Evolutionary conservation across 2,329 filamentous ascomycete genomes (phyloP).

Genomic region (Harringtonia lauricola): DNA sequence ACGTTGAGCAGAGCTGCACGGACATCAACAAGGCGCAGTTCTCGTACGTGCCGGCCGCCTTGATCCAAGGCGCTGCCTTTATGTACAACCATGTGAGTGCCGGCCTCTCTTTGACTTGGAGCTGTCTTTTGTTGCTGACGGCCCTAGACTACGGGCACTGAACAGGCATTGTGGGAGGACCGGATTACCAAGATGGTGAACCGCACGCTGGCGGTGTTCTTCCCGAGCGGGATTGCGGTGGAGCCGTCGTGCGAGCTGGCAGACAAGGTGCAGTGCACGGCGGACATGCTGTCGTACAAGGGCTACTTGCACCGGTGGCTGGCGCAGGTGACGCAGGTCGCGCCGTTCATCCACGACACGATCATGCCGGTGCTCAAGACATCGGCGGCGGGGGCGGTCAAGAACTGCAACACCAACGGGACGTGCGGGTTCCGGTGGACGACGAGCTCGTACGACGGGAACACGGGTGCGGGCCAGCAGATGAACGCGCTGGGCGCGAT

Average conservation of each 20-base stretch:
- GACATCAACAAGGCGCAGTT: constrained; percentile 52
- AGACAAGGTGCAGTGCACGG: constrained; percentile 41
- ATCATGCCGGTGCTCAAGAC: constrained; percentile 47
- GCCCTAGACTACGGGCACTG: constrained; percentile 36
- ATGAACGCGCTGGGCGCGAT: constrained; percentile 40
- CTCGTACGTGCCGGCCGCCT: constrained; percentile 54
- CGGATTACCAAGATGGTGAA: constrained; percentile 46
- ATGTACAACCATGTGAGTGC: constrained; percentile 53
- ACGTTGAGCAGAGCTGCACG: constrained; percentile 47
- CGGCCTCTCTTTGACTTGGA: no score
- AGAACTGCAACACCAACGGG: constrained; percentile 46
- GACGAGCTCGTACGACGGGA: constrained; percentile 27
- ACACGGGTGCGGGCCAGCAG: constrained; percentile 38
- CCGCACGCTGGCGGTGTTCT: constrained; percentile 36
- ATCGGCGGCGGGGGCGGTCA: constrained; percentile 48
- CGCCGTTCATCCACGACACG: constrained; percentile 41
- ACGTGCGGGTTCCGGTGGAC: constrained; percentile 59
- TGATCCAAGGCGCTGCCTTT: constrained; percentile 52
- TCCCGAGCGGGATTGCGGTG: constrained; percentile 46
- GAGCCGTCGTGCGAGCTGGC: constrained; percentile 54
- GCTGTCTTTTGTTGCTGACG: background rate
- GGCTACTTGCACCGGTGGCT: constrained; percentile 58
- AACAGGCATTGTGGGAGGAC: constrained; percentile 39
- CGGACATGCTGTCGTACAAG: constrained; percentile 65
- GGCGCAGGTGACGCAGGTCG: constrained; percentile 47